These are phyloP conservation scores for Rubia yunnanensis DNA, from an alignment of 257 asterid genomes.

Conservation along the genomic window DNA sequence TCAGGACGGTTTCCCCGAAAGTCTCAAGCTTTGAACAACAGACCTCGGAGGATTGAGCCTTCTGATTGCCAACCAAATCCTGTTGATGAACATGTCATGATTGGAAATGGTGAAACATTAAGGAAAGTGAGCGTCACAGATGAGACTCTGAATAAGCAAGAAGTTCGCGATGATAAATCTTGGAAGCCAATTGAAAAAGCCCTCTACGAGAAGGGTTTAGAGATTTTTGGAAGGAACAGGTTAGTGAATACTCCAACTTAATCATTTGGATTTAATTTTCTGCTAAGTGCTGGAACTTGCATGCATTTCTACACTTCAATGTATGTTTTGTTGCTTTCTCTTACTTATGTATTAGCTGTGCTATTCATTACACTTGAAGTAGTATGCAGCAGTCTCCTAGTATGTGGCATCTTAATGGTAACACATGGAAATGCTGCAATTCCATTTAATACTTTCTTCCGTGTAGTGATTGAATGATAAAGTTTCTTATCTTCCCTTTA, in stretches of 20 bases:
- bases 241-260: constrained; percentile 23
- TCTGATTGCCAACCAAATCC: constrained; percentile 22
- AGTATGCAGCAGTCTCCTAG: neutral
- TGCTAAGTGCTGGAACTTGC: neutral
- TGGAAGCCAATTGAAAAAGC: constrained; percentile 91
- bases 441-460: neutral
- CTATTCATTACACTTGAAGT: neutral
- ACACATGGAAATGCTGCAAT: neutral
- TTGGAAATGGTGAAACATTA: constrained; percentile 33
- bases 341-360: neutral
- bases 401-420: neutral
- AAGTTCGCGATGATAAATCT: constrained; percentile 33
- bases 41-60: constrained; percentile 26
- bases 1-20: constrained; percentile 50
- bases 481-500: neutral
- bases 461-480: neutral
- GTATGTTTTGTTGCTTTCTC: neutral
- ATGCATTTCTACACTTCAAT: neutral
- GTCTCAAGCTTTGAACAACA: constrained; percentile 17
- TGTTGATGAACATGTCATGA: constrained; percentile 17
- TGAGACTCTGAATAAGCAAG: constrained; percentile 30
- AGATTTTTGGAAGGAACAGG: constrained; percentile 90
- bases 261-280: constrained; percentile 9
- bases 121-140: constrained; percentile 43
- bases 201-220: constrained; percentile 80